Evolutionary conservation across 2,329 filamentous ascomycete genomes (phyloP), one percentile per base, ranked within the genome.

Genomic region (Microdochium trichocladiopsis): DNA sequence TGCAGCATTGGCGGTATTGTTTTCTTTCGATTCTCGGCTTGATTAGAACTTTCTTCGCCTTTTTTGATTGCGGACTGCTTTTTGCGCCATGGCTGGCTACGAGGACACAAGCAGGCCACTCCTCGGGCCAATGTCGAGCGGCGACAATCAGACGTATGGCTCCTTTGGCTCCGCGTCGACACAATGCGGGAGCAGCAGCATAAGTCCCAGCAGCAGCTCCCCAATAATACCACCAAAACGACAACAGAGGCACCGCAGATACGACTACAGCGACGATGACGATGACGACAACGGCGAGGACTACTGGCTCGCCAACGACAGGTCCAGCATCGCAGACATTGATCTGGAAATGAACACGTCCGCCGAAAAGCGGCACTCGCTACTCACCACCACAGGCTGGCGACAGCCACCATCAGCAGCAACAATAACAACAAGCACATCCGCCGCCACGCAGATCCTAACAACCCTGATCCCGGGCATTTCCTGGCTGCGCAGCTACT

Each of bases 401-500:
- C 41, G 41, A 16, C 41, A 45, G 22, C 16, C 5, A 16, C 14
- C 12, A 45, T 10, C 41, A 45, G 14, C 41, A 45, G 21, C 18
- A 8, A 45, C 18, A 21, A 45, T 8, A 45, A 22, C 28, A 31
- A 31, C 28, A 31, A 31, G 28, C 3, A 18, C 41, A 21, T 18
- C 21, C 41, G 18, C 41, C 18, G 5, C 41, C 5, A 22, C 18
- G 18, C 14, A 45, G 21, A 6, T 45, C 41, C 6, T 45, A 3
- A 45, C 41, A 3, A 18, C 21, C 12, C 3, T 23, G 6, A 12
- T 90, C 50, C 86, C 86, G 1, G 80, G 86, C 52, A 71, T 87
- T 55, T 86, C 83, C 57, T 90, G 86, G 86, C 79, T 86, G 47
- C 70, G 69, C 47, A 84, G 88, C 64, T 90, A 89, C 64, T 75